Evolutionary conservation across 352 stramenopile genomes (phyloP), one percentile per base, ranked within the genome.

Genomic region (Phytophthora tentaculata): DNA sequence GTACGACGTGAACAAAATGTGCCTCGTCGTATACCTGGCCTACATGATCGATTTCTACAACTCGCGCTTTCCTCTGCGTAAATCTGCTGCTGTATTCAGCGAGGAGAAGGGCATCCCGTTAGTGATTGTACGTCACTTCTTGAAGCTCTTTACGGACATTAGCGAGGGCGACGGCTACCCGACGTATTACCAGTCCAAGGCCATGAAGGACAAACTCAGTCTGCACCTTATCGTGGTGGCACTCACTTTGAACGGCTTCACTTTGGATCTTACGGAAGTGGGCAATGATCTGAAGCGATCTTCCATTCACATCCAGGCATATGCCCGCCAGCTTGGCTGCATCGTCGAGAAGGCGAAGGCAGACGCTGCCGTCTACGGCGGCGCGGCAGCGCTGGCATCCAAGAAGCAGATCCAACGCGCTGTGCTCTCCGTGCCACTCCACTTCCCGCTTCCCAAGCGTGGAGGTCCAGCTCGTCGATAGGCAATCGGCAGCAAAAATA

Each of bases 121-220:
- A 3, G 81, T 92, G 22, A 71, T 95, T 19, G 60, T 90, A 55
- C 83, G 83, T 45, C 79, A 94, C 58, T 69, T 92, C 49, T 64
- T 94, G 10, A 71, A 80, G 61, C 66, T 91, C n/a, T 95, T 90
- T 64, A 84, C 80, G 9, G 85, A 94, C 28, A 58, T 81, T n/a
- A 81, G 72, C 57, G 77, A 90, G 61, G 67, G 61, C 62, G 64
- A 72, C 55, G 85, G 87, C 29, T 68, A 83, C 68, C 84, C 71
- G 61, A 84, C 70, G 71, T 93, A 92, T 73, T 58, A 89, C 29
- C 82, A 92, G 68, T 79, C 87, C 43, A 95, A 95, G 74, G 60
- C 76, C 12, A 81, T 85, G 63, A 94, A 94, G 67, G 87, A 95
- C 70, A 92, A 95, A 76, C 72, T 94, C 48, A 76, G 89, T 35